Conservation (phyloP, 306 rosid species). For the Ceratonia siliqua region DNA sequence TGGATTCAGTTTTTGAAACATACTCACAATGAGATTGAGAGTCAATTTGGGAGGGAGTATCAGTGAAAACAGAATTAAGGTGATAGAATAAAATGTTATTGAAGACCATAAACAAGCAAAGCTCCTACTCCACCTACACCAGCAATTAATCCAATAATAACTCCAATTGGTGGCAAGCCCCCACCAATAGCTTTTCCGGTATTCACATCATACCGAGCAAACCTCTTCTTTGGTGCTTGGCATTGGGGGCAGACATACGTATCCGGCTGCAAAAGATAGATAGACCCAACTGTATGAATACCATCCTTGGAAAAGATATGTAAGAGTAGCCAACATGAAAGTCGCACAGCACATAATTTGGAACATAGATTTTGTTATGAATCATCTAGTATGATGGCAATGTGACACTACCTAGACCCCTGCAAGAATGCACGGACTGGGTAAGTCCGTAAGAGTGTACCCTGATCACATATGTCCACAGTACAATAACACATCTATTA, state of each 20-base stretch:
- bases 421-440: too few relatives aligned
- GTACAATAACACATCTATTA: too few relatives aligned
- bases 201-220: conserved; percentile 79
- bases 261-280: conserved; percentile 60
- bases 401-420: too few relatives aligned
- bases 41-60: conserved; percentile 11
- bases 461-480: too few relatives aligned
- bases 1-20: conserved; percentile 14
- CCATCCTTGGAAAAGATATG: neutral
- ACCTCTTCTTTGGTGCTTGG: conserved; percentile 89
- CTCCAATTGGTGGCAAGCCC: conserved; percentile 88
- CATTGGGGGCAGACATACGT: conserved; percentile 84
- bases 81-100: conserved; percentile 45
- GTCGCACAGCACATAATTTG: neutral
- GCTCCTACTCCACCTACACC: conserved; percentile 91
- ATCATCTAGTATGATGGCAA: neutral
- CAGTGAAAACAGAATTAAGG: neutral
- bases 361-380: neutral
- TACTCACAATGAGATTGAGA: conserved; percentile 3
- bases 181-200: conserved; percentile 86
- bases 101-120: conserved; percentile 95
- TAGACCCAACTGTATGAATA: neutral
- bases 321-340: neutral
- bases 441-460: too few relatives aligned
- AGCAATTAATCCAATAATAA: conserved; percentile 76